phyloP scores from a whole-genome alignment of 2,329 filamentous ascomycete species.

The Zymoseptoria pseudotritici region DNA sequence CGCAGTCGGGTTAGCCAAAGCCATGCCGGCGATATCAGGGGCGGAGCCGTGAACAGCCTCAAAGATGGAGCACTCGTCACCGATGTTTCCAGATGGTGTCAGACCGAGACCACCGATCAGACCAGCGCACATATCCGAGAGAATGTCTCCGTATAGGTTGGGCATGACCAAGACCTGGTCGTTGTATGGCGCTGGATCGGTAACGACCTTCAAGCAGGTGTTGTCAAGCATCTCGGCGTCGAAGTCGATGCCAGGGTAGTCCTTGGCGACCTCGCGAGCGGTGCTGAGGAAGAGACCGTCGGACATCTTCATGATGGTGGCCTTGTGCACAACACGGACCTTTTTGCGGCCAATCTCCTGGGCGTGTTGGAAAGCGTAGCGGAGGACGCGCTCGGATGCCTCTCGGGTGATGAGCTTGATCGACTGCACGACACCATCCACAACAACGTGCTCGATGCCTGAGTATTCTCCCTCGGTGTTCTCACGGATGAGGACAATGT shows the following conservation, averaged over 20 bases:
- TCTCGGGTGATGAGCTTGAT: constrained; percentile 99
- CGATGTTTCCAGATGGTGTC: constrained; percentile 96
- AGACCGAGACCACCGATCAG: constrained; percentile 95
- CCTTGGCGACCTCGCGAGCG: constrained; percentile 79
- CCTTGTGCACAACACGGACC: constrained; percentile 98
- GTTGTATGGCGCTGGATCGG: constrained; percentile 92
- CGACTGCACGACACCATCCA: constrained; percentile 95
- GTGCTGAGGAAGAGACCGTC: constrained; percentile 95
- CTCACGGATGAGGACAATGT: constrained; percentile 96
- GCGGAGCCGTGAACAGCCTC: constrained; percentile 98
- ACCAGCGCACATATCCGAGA: constrained; percentile 98
- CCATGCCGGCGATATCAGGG: constrained; percentile 93
- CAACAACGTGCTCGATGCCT: constrained; percentile 95
- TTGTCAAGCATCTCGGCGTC: constrained; percentile 98
- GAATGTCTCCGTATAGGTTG: constrained; percentile 98
- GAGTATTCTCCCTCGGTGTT: constrained; percentile 99
- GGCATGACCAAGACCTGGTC: constrained; percentile 97
- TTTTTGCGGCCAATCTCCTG: constrained; percentile 88
- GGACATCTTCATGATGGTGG: constrained; percentile 99
- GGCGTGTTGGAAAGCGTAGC: constrained; percentile 97
- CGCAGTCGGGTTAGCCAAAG: constrained; percentile 92
- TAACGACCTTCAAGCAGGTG: constrained; percentile 98
- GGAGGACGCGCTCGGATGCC: constrained; percentile 88
- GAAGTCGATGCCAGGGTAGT: constrained; percentile 93
- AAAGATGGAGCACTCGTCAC: constrained; percentile 98